Conservation (phyloP, 2,329 filamentous ascomycete species). For the Colletotrichum falcatum region DNA sequence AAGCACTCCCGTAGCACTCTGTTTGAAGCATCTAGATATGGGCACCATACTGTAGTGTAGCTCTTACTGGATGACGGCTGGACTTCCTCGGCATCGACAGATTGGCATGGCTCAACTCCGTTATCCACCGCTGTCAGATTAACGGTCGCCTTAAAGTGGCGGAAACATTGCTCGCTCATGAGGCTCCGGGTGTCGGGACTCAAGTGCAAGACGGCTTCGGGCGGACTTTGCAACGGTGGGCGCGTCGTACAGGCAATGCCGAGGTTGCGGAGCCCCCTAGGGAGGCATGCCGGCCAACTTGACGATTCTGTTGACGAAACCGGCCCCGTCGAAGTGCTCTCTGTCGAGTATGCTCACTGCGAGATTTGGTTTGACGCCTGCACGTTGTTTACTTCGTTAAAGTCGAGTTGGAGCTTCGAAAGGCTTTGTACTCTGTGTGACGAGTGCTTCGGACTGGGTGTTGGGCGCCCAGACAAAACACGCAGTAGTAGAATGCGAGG, state of each 20-base stretch:
- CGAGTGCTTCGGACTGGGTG: neutral
- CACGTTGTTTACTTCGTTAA: fast-evolving
- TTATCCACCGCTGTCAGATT: neutral
- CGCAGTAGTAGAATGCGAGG: no score
- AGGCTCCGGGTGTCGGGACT: neutral
- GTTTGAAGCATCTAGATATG: neutral
- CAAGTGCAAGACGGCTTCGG: neutral
- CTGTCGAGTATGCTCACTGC: neutral
- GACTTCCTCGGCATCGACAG: neutral
- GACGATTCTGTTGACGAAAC: neutral
- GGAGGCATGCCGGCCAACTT: neutral
- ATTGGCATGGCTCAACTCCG: neutral
- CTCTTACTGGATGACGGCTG: neutral
- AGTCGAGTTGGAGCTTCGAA: no score
- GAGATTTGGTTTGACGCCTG: neutral
- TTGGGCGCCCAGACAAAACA: neutral
- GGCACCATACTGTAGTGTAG: neutral
- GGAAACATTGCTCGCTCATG: neutral
- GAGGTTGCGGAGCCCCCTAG: neutral
- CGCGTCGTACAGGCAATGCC: neutral
- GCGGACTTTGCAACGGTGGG: neutral
- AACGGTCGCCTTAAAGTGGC: neutral
- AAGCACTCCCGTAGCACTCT: neutral
- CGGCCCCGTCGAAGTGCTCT: neutral
- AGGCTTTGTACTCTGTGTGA: no score